phyloP scores from a whole-genome alignment of 2,329 filamentous ascomycete genomes.

The Botryosphaeria dothidea region DNA sequence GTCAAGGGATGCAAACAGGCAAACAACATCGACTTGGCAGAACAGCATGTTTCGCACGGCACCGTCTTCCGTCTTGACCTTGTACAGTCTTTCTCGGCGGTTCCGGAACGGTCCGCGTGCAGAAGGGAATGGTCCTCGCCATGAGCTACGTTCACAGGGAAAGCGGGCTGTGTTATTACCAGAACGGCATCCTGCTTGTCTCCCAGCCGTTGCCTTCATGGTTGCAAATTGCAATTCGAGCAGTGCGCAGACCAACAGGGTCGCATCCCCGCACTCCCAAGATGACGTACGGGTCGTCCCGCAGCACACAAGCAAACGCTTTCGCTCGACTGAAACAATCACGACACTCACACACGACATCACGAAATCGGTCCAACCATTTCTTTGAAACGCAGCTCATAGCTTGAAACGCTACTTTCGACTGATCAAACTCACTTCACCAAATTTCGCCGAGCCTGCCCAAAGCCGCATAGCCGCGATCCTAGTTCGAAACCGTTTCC shows the following conservation, averaged over 20 bases:
- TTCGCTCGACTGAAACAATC: not conserved
- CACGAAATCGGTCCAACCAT: not conserved
- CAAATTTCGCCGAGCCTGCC: not conserved
- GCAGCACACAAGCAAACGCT: not conserved
- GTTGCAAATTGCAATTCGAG: not conserved
- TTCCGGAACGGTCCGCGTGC: not conserved
- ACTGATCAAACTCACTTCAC: not conserved
- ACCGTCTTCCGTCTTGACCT: conserved; percentile 6
- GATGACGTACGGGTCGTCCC: conserved; percentile 12
- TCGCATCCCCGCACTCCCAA: not conserved
- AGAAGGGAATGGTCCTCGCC: not conserved
- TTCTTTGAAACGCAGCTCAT: not conserved
- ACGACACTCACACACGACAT: conserved; percentile 2
- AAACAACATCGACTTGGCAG: not conserved
- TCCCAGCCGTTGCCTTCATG: not conserved
- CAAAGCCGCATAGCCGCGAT: not conserved
- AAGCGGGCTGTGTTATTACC: not conserved
- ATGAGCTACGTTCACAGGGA: no score
- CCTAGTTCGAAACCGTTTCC: not conserved
- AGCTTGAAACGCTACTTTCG: conserved; percentile 1
- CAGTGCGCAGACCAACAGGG: not conserved
- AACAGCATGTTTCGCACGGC: not conserved
- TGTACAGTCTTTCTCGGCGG: not conserved
- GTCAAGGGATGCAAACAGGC: not conserved
- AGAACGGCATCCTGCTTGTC: not conserved